Conservation (phyloP, 352 stramenopile species). For the Pythium coloratum region DNA sequence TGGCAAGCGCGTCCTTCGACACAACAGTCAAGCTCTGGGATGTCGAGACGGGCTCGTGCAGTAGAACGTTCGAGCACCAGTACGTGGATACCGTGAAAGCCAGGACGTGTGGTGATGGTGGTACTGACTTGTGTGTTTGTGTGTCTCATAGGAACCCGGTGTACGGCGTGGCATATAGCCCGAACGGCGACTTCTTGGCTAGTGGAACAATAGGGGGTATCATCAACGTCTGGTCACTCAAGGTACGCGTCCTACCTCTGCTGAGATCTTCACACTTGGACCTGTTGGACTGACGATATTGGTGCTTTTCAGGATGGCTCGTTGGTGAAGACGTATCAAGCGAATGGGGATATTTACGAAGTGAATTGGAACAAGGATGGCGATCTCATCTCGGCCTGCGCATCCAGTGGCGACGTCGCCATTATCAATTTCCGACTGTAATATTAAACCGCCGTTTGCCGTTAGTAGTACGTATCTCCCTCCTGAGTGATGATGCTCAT, state of each 20-base stretch:
- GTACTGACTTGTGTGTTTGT: slow-evolving; percentile 15
- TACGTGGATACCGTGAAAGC: slow-evolving; percentile 41
- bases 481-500: not conserved
- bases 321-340: slow-evolving; percentile 88
- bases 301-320: slow-evolving; percentile 50
- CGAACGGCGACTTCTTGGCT: slow-evolving; percentile 92
- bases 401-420: slow-evolving; percentile 84
- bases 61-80: slow-evolving; percentile 92
- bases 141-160: slow-evolving; percentile 62
- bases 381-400: slow-evolving; percentile 83
- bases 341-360: slow-evolving; percentile 98
- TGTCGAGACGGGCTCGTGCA: slow-evolving; percentile 87
- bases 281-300: not conserved
- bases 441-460: slow-evolving; percentile 60
- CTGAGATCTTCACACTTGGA: not conserved
- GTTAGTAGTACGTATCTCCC: slow-evolving; percentile 11
- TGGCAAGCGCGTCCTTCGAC: slow-evolving; percentile 96
- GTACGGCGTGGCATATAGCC: slow-evolving; percentile 88
- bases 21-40: slow-evolving; percentile 95
- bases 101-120: not conserved
- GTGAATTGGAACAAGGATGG: slow-evolving; percentile 96
- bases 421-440: slow-evolving; percentile 92
- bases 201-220: slow-evolving; percentile 96
- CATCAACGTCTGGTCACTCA: slow-evolving; percentile 97
- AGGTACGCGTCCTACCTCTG: slow-evolving; percentile 41